phyloP scores from a whole-genome alignment of 1,284 basidiomycete species.

The Fomitopsis betulina region DNA sequence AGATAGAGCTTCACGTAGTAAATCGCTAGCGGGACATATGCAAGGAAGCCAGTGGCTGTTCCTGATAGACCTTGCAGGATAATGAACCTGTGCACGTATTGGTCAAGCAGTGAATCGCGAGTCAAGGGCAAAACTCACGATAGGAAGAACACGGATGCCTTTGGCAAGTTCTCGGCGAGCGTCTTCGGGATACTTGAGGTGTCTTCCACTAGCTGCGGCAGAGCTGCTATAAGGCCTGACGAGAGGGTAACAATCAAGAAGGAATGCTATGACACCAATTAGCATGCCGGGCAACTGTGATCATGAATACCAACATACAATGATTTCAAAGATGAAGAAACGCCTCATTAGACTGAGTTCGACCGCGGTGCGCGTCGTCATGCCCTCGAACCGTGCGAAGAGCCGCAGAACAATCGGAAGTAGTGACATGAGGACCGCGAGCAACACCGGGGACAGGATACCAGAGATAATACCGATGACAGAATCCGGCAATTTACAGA shows the following conservation, averaged over 20 bases:
- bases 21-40: constrained; percentile 69
- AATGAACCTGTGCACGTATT: constrained; percentile 41
- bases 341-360: constrained; percentile 91
- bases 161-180: constrained; percentile 74
- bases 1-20: constrained; percentile 86
- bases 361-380: constrained; percentile 75
- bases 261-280: constrained; percentile 55
- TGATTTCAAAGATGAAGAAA: constrained; percentile 89
- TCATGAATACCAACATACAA: constrained; percentile 46
- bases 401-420: constrained; percentile 83
- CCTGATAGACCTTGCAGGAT: constrained; percentile 71
- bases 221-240: constrained; percentile 74
- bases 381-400: constrained; percentile 77
- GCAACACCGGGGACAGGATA: constrained; percentile 81
- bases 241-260: constrained; percentile 85
- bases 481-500: constrained; percentile 60
- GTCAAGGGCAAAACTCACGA: constrained; percentile 48
- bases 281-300: background rate
- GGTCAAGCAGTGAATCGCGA: background rate
- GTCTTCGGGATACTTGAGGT: constrained; percentile 58
- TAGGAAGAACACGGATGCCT: constrained; percentile 91
- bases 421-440: constrained; percentile 89
- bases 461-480: constrained; percentile 88
- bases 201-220: constrained; percentile 57
- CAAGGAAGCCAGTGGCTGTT: constrained; percentile 78